phyloP scores from a whole-genome alignment of 495 filamentous ascomycete genomes.

The Pseudoneurospora amorphoporcata region DNA sequence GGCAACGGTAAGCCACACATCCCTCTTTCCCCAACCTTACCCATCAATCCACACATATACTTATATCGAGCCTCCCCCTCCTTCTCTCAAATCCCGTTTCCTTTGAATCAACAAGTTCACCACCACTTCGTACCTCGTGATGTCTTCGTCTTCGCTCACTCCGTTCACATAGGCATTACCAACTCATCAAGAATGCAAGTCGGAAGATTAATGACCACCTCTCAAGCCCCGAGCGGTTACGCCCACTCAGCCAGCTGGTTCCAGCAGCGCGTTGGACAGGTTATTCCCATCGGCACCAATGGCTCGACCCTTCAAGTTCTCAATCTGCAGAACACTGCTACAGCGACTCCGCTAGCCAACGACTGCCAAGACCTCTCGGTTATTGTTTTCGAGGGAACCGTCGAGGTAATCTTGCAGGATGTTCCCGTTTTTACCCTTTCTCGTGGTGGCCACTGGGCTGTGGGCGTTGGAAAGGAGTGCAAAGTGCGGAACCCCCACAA shows the following conservation, averaged over 20 bases:
- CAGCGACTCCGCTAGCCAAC: background rate
- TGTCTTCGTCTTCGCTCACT: too few relatives aligned
- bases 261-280: background rate
- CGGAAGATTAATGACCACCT: background rate
- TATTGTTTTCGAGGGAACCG: background rate
- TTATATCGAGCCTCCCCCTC: background rate
- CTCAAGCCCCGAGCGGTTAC: background rate
- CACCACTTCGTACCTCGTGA: too few relatives aligned
- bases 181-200: too few relatives aligned
- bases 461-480: background rate
- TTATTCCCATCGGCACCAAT: background rate
- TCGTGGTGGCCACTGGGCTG: background rate
- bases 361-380: background rate
- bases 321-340: background rate
- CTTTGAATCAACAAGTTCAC: too few relatives aligned
- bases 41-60: too few relatives aligned
- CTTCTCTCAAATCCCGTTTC: too few relatives aligned
- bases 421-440: background rate
- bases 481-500: background rate
- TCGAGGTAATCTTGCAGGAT: background rate
- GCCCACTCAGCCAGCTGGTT: background rate
- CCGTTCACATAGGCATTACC: too few relatives aligned
- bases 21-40: background rate
- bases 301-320: background rate
- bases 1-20: background rate